phyloP scores from a whole-genome alignment of 139 green algal species.

The Chlorella sp. region DNA sequence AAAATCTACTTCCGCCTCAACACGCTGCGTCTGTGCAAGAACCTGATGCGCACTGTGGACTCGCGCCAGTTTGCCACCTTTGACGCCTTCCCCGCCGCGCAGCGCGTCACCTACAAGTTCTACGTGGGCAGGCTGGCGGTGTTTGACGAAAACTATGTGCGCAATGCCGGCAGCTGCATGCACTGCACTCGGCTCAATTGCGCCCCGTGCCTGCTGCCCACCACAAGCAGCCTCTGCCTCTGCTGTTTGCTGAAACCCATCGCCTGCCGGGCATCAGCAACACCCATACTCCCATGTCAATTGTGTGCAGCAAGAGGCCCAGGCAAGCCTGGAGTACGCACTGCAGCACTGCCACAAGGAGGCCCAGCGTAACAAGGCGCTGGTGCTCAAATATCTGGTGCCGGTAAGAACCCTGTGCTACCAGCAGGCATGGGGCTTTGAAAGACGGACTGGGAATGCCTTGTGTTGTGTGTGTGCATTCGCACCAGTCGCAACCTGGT shows the following conservation, averaged over 20 bases:
- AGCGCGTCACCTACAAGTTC: conserved; percentile 78
- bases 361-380: conserved; percentile 59
- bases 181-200: not conserved
- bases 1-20: conserved; percentile 86
- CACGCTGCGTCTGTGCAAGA: conserved; percentile 78
- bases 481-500: no score
- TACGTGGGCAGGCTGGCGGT: conserved; percentile 80
- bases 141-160: conserved; percentile 79
- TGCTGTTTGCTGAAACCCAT: no score
- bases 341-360: conserved; percentile 68
- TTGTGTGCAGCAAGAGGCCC: conserved; percentile 51
- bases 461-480: no score
- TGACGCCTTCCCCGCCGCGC: conserved; percentile 59
- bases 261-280: no score
- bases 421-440: not conserved
- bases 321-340: conserved; percentile 67
- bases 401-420: conserved; percentile 55
- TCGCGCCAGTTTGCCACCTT: conserved; percentile 64
- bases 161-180: not conserved
- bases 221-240: not conserved
- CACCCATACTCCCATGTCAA: no score
- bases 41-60: conserved; percentile 70
- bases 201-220: not conserved
- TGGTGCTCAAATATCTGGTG: conserved; percentile 78
- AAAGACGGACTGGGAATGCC: no score